These are phyloP conservation scores for Nematocida ausubeli DNA, from an alignment of 371 early-diverging fungal species.

Conservation along the genomic window DNA sequence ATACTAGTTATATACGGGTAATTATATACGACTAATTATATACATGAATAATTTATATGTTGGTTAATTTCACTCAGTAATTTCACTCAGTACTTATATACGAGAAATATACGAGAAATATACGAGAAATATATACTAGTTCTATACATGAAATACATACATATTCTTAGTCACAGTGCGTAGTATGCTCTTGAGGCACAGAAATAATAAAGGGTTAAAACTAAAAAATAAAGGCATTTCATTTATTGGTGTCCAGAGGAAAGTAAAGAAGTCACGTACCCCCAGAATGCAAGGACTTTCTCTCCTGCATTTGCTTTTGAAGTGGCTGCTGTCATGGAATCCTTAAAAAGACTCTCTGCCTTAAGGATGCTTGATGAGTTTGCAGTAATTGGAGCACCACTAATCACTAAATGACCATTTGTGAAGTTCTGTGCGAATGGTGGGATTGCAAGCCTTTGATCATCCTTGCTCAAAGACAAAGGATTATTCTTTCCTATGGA, in stretches of 20 bases:
- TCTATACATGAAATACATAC: too few species aligned
- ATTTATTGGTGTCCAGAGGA: constrained; percentile 10
- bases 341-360: constrained; percentile 35
- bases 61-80: too few species aligned
- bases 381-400: constrained; percentile 27
- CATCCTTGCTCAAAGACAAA: neutral
- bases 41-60: too few species aligned
- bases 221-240: too few species aligned
- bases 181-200: neutral
- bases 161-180: too few species aligned
- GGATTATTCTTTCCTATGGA: neutral
- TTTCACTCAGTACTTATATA: too few species aligned
- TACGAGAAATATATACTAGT: too few species aligned
- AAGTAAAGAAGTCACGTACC: constrained; percentile 43
- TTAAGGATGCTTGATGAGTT: constrained; percentile 13
- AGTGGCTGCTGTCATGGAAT: constrained; percentile 6
- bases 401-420: constrained; percentile 45
- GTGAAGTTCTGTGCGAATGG: constrained; percentile 46
- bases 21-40: too few species aligned
- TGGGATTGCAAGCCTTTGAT: neutral
- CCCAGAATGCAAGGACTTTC: constrained; percentile 54
- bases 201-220: neutral
- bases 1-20: too few species aligned
- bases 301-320: constrained; percentile 33
- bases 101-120: too few species aligned